A percentile compares a stretch with the other conserved stretches of the same genome.
phyloP scores from a whole-genome alignment of 768 basidiomycete species.

The Boletus reticuloceps region DNA sequence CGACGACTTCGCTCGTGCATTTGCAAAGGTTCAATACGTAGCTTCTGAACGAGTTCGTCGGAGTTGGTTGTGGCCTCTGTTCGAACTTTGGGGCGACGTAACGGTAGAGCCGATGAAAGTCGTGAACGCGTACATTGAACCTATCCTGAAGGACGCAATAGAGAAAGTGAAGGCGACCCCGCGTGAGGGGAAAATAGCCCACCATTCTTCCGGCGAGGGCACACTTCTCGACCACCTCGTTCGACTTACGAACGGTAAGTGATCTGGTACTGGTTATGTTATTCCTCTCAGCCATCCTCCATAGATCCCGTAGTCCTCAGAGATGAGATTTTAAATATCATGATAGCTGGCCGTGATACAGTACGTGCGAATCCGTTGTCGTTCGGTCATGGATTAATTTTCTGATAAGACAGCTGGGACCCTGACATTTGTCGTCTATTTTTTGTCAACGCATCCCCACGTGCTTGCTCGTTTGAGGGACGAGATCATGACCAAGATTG shows the following conservation, averaged over 20 bases:
- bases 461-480: constrained; percentile 47
- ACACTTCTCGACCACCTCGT: constrained; percentile 59
- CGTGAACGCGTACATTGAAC: constrained; percentile 30
- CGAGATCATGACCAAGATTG: constrained; percentile 54
- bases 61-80: constrained; percentile 53
- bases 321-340: constrained; percentile 35
- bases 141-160: constrained; percentile 43
- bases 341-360: constrained; percentile 33
- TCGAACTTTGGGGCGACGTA: constrained; percentile 36
- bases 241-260: constrained; percentile 41
- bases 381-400: not conserved
- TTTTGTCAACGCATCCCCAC: constrained; percentile 49
- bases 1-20: constrained; percentile 47
- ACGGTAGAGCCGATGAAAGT: constrained; percentile 1
- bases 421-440: constrained; percentile 38
- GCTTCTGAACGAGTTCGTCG: constrained; percentile 42
- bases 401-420: constrained; percentile 39
- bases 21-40: constrained; percentile 45
- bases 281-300: not conserved
- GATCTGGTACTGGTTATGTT: constrained; percentile 14
- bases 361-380: constrained; percentile 5
- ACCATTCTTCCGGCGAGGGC: constrained; percentile 39
- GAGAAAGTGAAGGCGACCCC: constrained; percentile 33
- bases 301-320: constrained; percentile 28
- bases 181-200: constrained; percentile 21